Percentiles rank a stretch among this genome's conserved stretches.
These are phyloP conservation scores for Tetrahymena thermophila DNA, from an alignment of 73 alveolate genomes.

Conservation along the genomic window DNA sequence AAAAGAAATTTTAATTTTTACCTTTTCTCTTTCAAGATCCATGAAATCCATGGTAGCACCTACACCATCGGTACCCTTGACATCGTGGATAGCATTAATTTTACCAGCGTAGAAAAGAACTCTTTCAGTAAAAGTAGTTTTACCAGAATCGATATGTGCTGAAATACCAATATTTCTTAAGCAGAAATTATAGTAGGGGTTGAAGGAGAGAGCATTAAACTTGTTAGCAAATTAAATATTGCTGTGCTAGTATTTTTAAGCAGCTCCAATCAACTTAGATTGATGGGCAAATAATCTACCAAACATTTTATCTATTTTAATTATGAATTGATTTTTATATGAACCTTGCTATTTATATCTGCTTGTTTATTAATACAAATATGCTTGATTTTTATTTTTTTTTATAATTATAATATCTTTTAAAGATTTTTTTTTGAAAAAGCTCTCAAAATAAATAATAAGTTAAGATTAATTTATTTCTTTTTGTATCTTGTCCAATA, in stretches of 20 bases:
- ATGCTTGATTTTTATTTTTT: background rate
- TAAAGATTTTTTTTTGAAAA: background rate
- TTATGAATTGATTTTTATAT: background rate
- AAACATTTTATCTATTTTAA: background rate
- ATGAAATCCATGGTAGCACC: slow-evolving; percentile 98
- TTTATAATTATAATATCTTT: background rate
- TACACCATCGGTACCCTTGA: slow-evolving; percentile 91
- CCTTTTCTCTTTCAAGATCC: slow-evolving; percentile 93
- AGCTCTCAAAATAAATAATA: background rate
- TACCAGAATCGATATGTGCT: slow-evolving; percentile 95
- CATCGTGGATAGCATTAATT: slow-evolving; percentile 85
- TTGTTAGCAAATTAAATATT: background rate
- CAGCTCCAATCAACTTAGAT: background rate
- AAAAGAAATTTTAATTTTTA: background rate
- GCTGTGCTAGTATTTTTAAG: background rate
- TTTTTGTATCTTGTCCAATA: background rate
- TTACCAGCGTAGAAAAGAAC: slow-evolving; percentile 91
- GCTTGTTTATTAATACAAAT: background rate
- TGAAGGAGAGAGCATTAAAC: background rate
- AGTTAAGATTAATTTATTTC: background rate
- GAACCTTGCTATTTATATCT: background rate
- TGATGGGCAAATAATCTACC: background rate
- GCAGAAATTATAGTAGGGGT: background rate
- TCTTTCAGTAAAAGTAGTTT: slow-evolving; percentile 93
- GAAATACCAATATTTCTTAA: slow-evolving; percentile 80